A percentile compares a stretch with the other conserved stretches of the same genome.
These are phyloP conservation scores for Eucalyptus fibrosa DNA, from an alignment of 345 rosid genomes.

Conservation along the genomic window DNA sequence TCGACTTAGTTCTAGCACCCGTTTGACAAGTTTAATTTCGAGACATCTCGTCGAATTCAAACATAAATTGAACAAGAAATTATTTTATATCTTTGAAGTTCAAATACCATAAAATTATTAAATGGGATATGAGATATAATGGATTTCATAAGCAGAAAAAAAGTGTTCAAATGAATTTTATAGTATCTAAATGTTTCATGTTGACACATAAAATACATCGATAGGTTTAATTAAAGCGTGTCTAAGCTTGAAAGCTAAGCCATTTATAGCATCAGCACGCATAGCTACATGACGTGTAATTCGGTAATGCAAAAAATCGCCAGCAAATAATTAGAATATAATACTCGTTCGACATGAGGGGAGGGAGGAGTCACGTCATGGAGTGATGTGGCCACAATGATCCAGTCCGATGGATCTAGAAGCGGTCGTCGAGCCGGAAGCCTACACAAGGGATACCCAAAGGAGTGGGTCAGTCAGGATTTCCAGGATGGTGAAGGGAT, in stretches of 20 bases:
- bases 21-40: too few species aligned
- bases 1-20: rapidly evolving
- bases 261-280: neutral
- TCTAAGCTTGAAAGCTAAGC: neutral
- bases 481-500: neutral
- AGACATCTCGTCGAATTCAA: rapidly evolving
- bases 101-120: neutral
- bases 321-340: neutral
- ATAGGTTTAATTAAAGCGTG: neutral
- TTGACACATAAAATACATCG: rapidly evolving
- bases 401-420: too few species aligned
- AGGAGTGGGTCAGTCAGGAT: too few species aligned
- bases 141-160: neutral
- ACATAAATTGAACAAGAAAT: neutral
- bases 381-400: neutral
- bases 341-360: neutral
- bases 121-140: neutral
- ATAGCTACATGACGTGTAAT: neutral
- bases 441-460: too few species aligned
- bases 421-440: neutral
- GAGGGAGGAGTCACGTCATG: neutral
- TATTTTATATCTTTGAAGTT: neutral
- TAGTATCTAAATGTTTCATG: rapidly evolving
- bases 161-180: neutral
- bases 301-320: neutral